Percentiles rank a stretch among this genome's conserved stretches.
phyloP scores from a whole-genome alignment of 179 eudicot genomes.

The Amaranthus tricolor region DNA sequence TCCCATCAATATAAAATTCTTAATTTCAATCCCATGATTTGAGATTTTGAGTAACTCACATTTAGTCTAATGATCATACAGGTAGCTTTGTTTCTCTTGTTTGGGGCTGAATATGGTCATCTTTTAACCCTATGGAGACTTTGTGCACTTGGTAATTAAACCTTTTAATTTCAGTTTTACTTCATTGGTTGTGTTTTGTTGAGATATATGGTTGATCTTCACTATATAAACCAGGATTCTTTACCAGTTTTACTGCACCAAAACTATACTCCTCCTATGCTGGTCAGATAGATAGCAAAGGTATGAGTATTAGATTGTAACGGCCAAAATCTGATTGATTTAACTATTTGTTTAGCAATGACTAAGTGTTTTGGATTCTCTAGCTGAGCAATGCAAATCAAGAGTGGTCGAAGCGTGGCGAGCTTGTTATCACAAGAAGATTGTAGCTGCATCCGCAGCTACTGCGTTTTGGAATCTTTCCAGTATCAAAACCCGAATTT shows the following conservation, averaged over 20 bases:
- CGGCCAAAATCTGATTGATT: neutral
- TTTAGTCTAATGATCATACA: conserved; percentile 25
- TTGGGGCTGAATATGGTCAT: conserved; percentile 90
- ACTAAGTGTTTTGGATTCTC: conserved; percentile 14
- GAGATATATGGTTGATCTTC: neutral
- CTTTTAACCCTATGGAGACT: conserved; percentile 72
- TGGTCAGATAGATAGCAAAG: conserved; percentile 53
- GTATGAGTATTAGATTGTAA: conserved; percentile 26
- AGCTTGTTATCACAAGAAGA: conserved; percentile 78
- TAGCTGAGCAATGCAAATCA: conserved; percentile 53
- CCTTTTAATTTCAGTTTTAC: neutral
- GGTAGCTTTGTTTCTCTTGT: conserved; percentile 65
- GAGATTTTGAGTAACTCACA: neutral
- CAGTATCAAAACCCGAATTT: conserved; percentile 58
- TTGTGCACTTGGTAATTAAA: conserved; percentile 64
- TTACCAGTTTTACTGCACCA: conserved; percentile 75
- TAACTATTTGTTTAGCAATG: neutral
- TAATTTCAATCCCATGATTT: neutral
- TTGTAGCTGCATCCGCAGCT: conserved; percentile 60
- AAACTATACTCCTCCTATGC: conserved; percentile 62
- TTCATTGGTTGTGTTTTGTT: neutral
- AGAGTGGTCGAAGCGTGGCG: conserved; percentile 58
- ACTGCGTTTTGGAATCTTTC: conserved; percentile 87
- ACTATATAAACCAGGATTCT: conserved; percentile 51
- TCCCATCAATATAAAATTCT: no score